A percentile compares a stretch with the other conserved stretches of the same genome.
Evolutionary conservation across 2,329 filamentous ascomycete species (phyloP).

Genomic region (Pestalotiopsis sp.): DNA sequence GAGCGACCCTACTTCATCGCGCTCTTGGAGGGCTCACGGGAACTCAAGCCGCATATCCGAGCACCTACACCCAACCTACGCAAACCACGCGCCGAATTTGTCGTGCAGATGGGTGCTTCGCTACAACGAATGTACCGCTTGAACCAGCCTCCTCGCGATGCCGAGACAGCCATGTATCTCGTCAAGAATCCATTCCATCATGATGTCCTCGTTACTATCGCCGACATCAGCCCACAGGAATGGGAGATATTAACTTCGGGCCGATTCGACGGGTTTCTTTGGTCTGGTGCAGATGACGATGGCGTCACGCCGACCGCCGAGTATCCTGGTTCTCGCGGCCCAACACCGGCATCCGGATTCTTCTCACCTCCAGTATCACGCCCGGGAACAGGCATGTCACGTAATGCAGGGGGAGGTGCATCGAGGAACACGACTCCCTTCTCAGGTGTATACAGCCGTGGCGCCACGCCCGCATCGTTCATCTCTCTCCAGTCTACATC

Average conservation of each 20-base stretch:
- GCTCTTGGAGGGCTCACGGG: constrained; percentile 65
- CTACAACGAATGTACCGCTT: constrained; percentile 86
- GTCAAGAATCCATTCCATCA: constrained; percentile 82
- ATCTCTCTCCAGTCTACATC: constrained; percentile 41
- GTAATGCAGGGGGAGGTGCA: constrained; percentile 42
- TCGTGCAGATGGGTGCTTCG: constrained; percentile 75
- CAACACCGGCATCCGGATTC: constrained; percentile 55
- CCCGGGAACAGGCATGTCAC: constrained; percentile 39
- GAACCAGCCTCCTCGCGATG: constrained; percentile 73
- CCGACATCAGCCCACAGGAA: constrained; percentile 87
- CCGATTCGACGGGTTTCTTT: constrained; percentile 93
- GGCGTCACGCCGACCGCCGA: constrained; percentile 42
- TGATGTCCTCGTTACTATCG: constrained; percentile 83
- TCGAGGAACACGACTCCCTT: constrained; percentile 53
- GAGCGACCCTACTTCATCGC: constrained; percentile 84
- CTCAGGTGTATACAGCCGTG: constrained; percentile 55
- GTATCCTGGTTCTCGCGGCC: constrained; percentile 49
- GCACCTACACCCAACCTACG: constrained; percentile 69
- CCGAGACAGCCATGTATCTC: constrained; percentile 84
- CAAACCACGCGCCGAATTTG: constrained; percentile 70
- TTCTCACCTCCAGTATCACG: constrained; percentile 44
- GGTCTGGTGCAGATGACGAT: constrained; percentile 81
- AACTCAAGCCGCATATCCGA: constrained; percentile 58
- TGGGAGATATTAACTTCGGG: constrained; percentile 96
- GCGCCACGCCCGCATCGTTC: constrained; percentile 57